A percentile compares a stretch with the other conserved stretches of the same genome.
Conservation (phyloP, 768 basidiomycete genomes). For the Auricularia auricula-judae region DNA sequence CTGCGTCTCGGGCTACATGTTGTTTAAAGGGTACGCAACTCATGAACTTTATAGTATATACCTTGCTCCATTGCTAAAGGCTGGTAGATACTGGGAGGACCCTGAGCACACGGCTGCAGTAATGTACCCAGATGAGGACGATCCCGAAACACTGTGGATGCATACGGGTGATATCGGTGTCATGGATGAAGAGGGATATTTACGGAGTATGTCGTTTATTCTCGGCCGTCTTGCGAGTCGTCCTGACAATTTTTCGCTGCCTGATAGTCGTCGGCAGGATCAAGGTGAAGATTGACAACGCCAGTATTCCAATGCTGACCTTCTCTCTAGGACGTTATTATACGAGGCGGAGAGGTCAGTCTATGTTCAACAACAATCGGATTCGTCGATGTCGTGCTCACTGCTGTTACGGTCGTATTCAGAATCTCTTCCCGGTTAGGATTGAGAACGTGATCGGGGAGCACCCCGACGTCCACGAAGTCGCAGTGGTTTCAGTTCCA, state of each 20-base stretch:
- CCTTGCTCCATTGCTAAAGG: background rate
- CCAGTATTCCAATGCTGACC: background rate
- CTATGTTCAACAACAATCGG: background rate
- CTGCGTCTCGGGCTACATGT: slow-evolving; percentile 59
- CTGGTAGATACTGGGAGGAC: slow-evolving; percentile 62
- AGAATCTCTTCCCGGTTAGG: slow-evolving; percentile 78
- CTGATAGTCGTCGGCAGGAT: slow-evolving; percentile 61
- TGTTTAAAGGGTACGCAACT: slow-evolving; percentile 61
- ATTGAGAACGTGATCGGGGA: slow-evolving; percentile 66
- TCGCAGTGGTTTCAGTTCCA: slow-evolving; percentile 62
- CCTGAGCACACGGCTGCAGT: slow-evolving; percentile 51
- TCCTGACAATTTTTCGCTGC: too few species aligned
- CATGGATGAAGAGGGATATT: slow-evolving; percentile 72
- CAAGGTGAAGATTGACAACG: slow-evolving; percentile 36
- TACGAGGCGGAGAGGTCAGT: slow-evolving; percentile 69
- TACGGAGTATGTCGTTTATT: slow-evolving; percentile 41
- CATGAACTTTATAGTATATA: background rate
- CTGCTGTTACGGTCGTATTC: slow-evolving; percentile 5
- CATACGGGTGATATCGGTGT: slow-evolving; percentile 74
- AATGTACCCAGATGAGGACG: slow-evolving; percentile 36
- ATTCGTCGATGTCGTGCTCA: too few species aligned
- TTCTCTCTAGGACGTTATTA: slow-evolving; percentile 59
- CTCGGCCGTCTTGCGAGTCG: too few species aligned
- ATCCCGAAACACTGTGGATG: slow-evolving; percentile 48
- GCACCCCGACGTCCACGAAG: slow-evolving; percentile 51